phyloP scores from a whole-genome alignment of 208 protist species.

The Trichomonas vaginalis region DNA sequence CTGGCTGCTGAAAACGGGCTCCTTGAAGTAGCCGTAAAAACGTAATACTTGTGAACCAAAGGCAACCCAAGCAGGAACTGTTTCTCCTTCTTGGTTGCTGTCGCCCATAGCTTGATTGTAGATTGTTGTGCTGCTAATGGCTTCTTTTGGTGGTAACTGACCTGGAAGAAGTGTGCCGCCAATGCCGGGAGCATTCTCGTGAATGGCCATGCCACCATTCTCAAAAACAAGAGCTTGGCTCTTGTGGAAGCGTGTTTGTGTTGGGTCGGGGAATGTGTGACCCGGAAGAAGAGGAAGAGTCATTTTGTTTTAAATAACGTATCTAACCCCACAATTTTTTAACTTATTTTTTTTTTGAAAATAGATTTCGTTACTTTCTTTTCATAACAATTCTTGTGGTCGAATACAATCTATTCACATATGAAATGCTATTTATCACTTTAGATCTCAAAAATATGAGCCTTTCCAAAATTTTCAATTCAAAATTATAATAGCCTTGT shows the following conservation, averaged over 20 bases:
- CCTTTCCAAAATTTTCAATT: no score
- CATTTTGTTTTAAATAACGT: not conserved
- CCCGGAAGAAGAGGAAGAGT: conserved; percentile 19
- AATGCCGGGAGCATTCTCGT: not conserved
- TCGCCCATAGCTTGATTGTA: not conserved
- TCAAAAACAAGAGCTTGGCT: conserved; percentile 1
- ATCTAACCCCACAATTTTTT: not conserved
- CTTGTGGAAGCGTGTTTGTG: not conserved
- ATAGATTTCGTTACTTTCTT: not conserved
- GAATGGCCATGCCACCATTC: not conserved
- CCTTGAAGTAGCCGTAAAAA: conserved; percentile 77
- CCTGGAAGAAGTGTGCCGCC: not conserved
- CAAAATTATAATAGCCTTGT: no score
- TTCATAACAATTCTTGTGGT: not conserved
- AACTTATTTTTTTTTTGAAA: no score
- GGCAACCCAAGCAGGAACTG: conserved; percentile 10
- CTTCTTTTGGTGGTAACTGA: not conserved
- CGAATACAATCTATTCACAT: no score
- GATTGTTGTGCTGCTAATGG: not conserved
- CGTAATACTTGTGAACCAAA: conserved; percentile 52
- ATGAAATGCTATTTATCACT: no score
- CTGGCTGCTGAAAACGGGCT: conserved; percentile 65
- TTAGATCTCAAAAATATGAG: no score
- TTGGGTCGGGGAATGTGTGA: not conserved
- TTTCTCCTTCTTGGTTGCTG: not conserved